Conservation (phyloP, 2,329 filamentous ascomycete species). For the Cordyceps cateniannulata region DNA sequence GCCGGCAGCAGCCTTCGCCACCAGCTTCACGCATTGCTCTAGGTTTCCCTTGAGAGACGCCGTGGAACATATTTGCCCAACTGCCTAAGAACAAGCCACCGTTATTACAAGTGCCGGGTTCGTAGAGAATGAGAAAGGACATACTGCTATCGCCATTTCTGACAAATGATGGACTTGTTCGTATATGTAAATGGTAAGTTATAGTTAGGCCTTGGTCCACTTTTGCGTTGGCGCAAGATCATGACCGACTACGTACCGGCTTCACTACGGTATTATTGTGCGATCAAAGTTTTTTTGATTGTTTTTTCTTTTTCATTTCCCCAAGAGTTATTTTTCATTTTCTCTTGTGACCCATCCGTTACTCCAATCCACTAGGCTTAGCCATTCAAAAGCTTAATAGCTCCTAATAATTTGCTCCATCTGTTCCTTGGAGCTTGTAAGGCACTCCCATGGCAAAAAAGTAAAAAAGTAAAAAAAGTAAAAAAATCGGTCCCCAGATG, state of each 20-base stretch:
- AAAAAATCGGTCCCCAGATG: background rate
- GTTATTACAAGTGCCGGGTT: background rate
- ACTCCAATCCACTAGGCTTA: slow-evolving; percentile 5
- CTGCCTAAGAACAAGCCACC: slow-evolving; percentile 50
- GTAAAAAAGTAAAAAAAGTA: no score
- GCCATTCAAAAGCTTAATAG: background rate
- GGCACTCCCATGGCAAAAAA: slow-evolving; percentile 2
- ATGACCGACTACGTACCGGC: no score
- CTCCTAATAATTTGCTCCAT: background rate
- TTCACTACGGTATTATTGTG: no score
- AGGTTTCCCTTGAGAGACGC: slow-evolving; percentile 73
- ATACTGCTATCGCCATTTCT: slow-evolving; percentile 25
- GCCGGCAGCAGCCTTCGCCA: slow-evolving; percentile 64
- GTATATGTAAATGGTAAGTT: slow-evolving; percentile 8
- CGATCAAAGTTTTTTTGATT: background rate
- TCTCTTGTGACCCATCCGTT: slow-evolving; percentile 8
- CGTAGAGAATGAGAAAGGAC: background rate
- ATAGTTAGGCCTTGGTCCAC: background rate
- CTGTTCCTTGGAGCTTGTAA: background rate
- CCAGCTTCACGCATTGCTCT: slow-evolving; percentile 64
- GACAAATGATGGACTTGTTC: background rate
- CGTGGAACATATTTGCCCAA: slow-evolving; percentile 87
- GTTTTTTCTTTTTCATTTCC: slow-evolving; percentile 3
- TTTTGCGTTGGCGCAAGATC: background rate
- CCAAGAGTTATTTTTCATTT: background rate